These are phyloP conservation scores for Xylaria sp. DNA, from an alignment of 495 filamentous ascomycete genomes.

Conservation along the genomic window DNA sequence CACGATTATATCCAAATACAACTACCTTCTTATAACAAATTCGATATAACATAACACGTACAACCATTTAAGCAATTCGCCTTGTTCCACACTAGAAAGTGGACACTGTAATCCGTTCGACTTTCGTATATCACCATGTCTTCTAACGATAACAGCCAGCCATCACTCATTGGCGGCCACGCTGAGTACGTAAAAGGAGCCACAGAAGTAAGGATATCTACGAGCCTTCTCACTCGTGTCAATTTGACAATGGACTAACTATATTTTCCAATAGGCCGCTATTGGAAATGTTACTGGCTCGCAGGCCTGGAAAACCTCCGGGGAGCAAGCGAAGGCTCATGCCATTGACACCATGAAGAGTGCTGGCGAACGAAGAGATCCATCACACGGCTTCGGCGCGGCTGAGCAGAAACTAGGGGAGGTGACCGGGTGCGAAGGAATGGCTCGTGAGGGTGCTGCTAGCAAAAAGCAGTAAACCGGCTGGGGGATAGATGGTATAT, in stretches of 20 bases:
- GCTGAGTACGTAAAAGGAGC: conserved; percentile 57
- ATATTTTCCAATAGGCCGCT: conserved; percentile 34
- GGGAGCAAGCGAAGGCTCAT: conserved; percentile 55
- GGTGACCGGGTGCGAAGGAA: conserved; percentile 54
- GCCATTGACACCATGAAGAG: conserved; percentile 50
- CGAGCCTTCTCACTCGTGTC: neutral
- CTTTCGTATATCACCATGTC: conserved; percentile 30
- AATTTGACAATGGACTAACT: conserved; percentile 1
- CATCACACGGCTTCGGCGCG: conserved; percentile 50
- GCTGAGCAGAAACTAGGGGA: conserved; percentile 53
- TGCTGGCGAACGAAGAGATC: conserved; percentile 49
- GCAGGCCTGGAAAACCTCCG: conserved; percentile 51
- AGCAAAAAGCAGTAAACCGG: conserved; percentile 38
- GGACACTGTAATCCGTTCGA: neutral
- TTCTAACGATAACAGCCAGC: conserved; percentile 40
- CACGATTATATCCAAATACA: neutral
- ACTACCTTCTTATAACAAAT: neutral
- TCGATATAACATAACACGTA: neutral
- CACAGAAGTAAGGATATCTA: conserved; percentile 47
- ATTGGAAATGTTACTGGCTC: conserved; percentile 53
- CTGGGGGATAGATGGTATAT: neutral
- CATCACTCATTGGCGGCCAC: conserved; percentile 51
- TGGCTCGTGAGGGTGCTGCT: conserved; percentile 52
- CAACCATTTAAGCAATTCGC: neutral
- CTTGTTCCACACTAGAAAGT: neutral